A percentile compares a stretch with the other conserved stretches of the same genome.
These are phyloP conservation scores for Pichia norvegensis DNA, from an alignment of 1,139 yeast species.

Conservation along the genomic window DNA sequence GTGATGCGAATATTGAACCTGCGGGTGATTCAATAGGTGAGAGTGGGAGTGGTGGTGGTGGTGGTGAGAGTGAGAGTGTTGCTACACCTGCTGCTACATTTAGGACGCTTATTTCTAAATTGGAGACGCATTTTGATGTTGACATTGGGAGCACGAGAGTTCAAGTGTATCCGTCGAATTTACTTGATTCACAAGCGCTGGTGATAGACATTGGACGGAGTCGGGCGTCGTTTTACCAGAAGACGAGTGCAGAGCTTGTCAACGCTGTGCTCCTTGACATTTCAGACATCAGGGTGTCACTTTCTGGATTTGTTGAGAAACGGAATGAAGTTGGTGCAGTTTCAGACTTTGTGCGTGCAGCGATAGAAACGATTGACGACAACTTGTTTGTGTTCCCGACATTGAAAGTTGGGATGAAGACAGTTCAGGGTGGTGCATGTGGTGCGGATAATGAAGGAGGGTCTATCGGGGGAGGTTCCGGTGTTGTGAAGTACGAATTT, in stretches of 20 bases:
- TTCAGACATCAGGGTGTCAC: slow-evolving; percentile 55
- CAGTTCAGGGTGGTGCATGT: slow-evolving; percentile 49
- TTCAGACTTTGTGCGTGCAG: slow-evolving; percentile 46
- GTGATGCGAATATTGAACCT: slow-evolving; percentile 36
- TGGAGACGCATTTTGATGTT: slow-evolving; percentile 57
- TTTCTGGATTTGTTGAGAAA: slow-evolving; percentile 43
- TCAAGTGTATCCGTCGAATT: slow-evolving; percentile 70
- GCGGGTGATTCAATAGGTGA: neutral
- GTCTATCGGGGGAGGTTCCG: too few species aligned
- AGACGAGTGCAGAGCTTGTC: slow-evolving; percentile 40
- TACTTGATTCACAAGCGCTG: slow-evolving; percentile 67
- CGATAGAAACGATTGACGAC: slow-evolving; percentile 67
- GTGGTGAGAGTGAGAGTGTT: neutral
- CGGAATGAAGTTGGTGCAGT: slow-evolving; percentile 36
- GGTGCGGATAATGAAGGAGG: slow-evolving; percentile 55
- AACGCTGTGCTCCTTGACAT: slow-evolving; percentile 44
- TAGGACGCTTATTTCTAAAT: slow-evolving; percentile 26
- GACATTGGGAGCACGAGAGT: slow-evolving; percentile 47
- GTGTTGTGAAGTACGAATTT: slow-evolving; percentile 56
- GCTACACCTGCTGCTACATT: slow-evolving; percentile 28
- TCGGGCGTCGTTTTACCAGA: slow-evolving; percentile 53
- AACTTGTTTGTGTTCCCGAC: slow-evolving; percentile 74
- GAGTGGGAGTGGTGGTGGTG: neutral
- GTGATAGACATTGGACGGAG: slow-evolving; percentile 54
- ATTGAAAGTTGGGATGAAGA: slow-evolving; percentile 64